These are phyloP conservation scores for Tolypocladium album DNA, from an alignment of 2,329 filamentous ascomycete species.

Conservation along the genomic window DNA sequence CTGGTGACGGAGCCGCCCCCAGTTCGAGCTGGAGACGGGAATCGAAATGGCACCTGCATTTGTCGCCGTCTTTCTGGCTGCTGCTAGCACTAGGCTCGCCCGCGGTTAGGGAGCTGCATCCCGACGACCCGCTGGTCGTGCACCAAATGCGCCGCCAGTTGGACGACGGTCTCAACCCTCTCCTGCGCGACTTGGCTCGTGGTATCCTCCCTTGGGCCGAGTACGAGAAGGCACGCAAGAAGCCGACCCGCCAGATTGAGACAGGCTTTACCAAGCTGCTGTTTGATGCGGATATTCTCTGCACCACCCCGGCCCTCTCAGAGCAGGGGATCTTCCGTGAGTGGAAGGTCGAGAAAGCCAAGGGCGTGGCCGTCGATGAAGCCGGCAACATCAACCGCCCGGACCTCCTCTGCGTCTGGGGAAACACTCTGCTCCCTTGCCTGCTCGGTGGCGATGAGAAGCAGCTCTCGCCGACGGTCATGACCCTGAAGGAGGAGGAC, in stretches of 20 bases:
- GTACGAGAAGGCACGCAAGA: neutral
- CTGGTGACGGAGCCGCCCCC: neutral
- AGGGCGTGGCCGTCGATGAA: constrained; percentile 11
- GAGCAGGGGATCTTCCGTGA: neutral
- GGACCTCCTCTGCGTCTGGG: constrained; percentile 12
- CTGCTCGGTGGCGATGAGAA: constrained; percentile 10
- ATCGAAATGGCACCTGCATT: neutral
- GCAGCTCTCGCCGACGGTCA: constrained; percentile 6
- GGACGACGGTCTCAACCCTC: neutral
- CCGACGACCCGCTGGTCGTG: neutral
- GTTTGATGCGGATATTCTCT: neutral
- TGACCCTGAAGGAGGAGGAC: neutral
- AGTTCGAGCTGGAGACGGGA: neutral
- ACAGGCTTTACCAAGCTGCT: neutral
- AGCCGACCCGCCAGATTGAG: neutral
- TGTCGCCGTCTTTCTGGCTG: neutral
- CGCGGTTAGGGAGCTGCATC: neutral
- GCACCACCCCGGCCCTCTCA: neutral
- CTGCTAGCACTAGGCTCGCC: neutral
- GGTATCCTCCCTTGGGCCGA: neutral
- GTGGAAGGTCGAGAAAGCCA: constrained; percentile 5
- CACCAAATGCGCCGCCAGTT: no score
- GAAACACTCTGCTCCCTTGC: constrained; percentile 11
- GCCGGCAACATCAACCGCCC: constrained; percentile 11
- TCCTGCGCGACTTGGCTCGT: neutral